These are phyloP conservation scores for Lumnitzera littorea DNA, from an alignment of 345 rosid species.

Conservation along the genomic window DNA sequence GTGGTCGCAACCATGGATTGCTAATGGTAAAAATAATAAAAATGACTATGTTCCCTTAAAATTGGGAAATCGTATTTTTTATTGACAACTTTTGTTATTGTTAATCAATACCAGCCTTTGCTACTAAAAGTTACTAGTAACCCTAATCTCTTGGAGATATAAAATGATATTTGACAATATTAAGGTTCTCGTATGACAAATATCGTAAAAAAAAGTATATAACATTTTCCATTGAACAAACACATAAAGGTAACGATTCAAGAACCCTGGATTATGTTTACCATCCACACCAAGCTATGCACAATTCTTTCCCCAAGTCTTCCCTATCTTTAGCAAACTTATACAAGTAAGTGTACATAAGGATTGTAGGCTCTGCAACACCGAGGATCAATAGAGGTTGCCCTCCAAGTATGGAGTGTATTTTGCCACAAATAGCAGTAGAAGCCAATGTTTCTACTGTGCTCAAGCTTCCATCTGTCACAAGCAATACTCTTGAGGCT, in stretches of 20 bases:
- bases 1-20: no score
- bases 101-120: no score
- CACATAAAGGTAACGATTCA: background rate
- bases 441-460: conserved; percentile 68
- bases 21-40: no score
- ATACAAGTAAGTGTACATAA: conserved; percentile 72
- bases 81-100: no score
- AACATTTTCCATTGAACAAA: background rate
- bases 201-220: no score
- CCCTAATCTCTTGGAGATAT: no score
- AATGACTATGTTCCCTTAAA: no score
- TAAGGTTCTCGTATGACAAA: no score
- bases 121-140: no score
- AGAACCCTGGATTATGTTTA: conserved; percentile 4
- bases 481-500: background rate
- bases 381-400: conserved; percentile 77
- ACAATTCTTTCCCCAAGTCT: conserved; percentile 53
- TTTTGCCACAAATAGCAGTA: conserved; percentile 72
- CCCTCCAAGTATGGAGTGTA: conserved; percentile 77
- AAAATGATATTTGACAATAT: no score
- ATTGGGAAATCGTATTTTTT: no score
- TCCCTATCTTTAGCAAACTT: conserved; percentile 58
- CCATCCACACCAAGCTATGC: conserved; percentile 92
- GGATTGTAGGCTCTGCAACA: conserved; percentile 84
- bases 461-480: conserved; percentile 66